A percentile compares a stretch with the other conserved stretches of the same genome.
These are phyloP conservation scores for Colletotrichum sublineola DNA, from an alignment of 2,329 filamentous ascomycete species.

Conservation along the genomic window DNA sequence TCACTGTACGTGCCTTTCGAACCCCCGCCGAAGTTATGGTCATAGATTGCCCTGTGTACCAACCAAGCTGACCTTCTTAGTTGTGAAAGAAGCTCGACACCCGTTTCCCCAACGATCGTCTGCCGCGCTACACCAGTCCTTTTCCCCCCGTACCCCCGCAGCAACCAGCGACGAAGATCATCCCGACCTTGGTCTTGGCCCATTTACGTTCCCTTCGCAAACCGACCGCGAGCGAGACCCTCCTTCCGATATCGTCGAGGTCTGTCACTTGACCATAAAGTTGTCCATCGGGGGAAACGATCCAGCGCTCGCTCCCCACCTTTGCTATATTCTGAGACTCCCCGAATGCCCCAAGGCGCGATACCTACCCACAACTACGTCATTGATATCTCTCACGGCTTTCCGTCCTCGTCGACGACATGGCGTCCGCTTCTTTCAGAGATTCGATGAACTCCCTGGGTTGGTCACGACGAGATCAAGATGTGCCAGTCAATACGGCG, in stretches of 20 bases:
- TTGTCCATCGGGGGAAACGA: background rate
- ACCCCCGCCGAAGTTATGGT: background rate
- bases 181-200: slow-evolving; percentile 13
- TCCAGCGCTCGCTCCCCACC: slow-evolving; percentile 9
- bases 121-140: slow-evolving; percentile 33
- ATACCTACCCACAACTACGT: slow-evolving; percentile 16
- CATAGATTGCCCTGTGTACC: slow-evolving; percentile 26
- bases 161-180: slow-evolving; percentile 23
- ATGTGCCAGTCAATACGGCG: slow-evolving; percentile 80
- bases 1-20: slow-evolving; percentile 15
- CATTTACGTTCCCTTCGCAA: slow-evolving; percentile 20
- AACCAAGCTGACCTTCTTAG: slow-evolving; percentile 28
- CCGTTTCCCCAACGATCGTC: slow-evolving; percentile 17
- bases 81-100: slow-evolving; percentile 14
- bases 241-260: background rate
- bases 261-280: slow-evolving; percentile 36
- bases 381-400: slow-evolving; percentile 9
- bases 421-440: slow-evolving; percentile 91
- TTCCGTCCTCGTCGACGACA: slow-evolving; percentile 53
- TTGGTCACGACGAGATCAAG: slow-evolving; percentile 88
- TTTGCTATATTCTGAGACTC: background rate
- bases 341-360: background rate
- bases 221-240: slow-evolving; percentile 19
- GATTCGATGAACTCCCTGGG: slow-evolving; percentile 95
- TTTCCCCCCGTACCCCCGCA: slow-evolving; percentile 16